Evolutionary conservation across 352 stramenopile genomes (phyloP).

Genomic region (Aphanomyces astaci): DNA sequence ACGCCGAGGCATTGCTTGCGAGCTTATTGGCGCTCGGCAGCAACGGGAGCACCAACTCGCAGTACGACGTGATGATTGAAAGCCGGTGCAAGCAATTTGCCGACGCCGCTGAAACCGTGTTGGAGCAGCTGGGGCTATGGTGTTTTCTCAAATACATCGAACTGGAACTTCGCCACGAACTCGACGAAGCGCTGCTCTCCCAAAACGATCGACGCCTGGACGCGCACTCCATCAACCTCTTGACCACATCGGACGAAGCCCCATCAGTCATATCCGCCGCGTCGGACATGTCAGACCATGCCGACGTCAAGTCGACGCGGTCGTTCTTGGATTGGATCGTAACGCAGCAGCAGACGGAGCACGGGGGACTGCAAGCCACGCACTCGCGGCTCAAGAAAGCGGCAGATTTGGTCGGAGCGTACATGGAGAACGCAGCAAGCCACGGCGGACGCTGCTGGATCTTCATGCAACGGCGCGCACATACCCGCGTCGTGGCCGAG

Average conservation of each 20-base stretch:
- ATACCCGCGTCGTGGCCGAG: conserved; percentile 66
- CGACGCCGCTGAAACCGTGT: conserved; percentile 50
- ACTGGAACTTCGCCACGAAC: conserved; percentile 44
- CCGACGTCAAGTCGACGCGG: not conserved
- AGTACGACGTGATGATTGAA: conserved; percentile 69
- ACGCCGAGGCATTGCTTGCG: conserved; percentile 55
- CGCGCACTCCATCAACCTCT: not conserved
- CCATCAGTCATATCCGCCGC: not conserved
- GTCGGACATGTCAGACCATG: not conserved
- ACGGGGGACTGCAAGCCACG: conserved; percentile 32
- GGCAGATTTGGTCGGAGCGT: conserved; percentile 37
- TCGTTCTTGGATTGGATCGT: not conserved
- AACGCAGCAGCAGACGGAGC: not conserved
- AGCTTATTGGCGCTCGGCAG: conserved; percentile 63
- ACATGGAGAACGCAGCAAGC: conserved; percentile 31
- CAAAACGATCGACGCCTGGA: not conserved
- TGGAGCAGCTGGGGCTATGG: conserved; percentile 58
- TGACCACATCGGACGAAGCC: conserved; percentile 33
- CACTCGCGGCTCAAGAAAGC: conserved; percentile 52
- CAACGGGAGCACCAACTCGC: conserved; percentile 46
- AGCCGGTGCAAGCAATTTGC: conserved; percentile 67
- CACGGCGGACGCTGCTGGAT: conserved; percentile 34
- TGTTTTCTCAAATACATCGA: conserved; percentile 78
- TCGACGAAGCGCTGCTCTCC: not conserved
- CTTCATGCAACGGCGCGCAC: conserved; percentile 58